Base-by-base conservation (phyloP, 192 early-diverging fungal species). In the Coemansia sp. region DNA sequence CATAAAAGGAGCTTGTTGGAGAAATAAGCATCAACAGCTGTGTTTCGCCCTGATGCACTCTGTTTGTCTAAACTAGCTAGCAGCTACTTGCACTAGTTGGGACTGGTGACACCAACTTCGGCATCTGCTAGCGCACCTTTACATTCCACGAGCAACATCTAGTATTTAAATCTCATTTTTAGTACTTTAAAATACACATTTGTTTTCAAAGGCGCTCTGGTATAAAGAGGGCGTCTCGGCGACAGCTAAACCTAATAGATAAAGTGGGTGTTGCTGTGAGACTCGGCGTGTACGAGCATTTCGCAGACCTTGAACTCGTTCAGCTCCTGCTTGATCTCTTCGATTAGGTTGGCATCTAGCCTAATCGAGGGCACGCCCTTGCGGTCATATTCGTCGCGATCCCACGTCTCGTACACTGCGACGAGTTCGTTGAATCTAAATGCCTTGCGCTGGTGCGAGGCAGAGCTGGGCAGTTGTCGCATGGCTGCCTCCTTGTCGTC, bases 271-370 rank as follows among this genome's bases (percentile, higher is more conserved):
- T 90, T 86, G 25, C 79, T 60, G 10, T 83, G 85, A 57, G 90
- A 91, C 19, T 94, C 89, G 57, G 88, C 86, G 68, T 96, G 96
- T 14, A 98, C 91, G 19, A 83, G 73, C 96, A 99, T 96, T 69
- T 98, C 96, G 37, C 84, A 82, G 53, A 91, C 84, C 82, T 99
- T 99, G 84, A 90, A 99, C 58, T 93, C 88, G 81, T 99, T 99
- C 58, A 99, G 77, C 73, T 99, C 97, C 71, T 94, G 88, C 51
- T 96, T 91, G 75, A 99, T 98, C 65, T 82, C 78, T 63, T 92
- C 89, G 39, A 95, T 94, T 58, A 96, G 84, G 32, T 88, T 80
- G 15, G 94, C 89, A 4, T 96, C 97, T 1, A 99, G 74, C 54
- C 91, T 88, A 11, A 89, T 84, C 45, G 93, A 87, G 3, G 86